Conservation (phyloP, 2,329 filamentous ascomycete species). For the Zymoseptoria brevis region DNA sequence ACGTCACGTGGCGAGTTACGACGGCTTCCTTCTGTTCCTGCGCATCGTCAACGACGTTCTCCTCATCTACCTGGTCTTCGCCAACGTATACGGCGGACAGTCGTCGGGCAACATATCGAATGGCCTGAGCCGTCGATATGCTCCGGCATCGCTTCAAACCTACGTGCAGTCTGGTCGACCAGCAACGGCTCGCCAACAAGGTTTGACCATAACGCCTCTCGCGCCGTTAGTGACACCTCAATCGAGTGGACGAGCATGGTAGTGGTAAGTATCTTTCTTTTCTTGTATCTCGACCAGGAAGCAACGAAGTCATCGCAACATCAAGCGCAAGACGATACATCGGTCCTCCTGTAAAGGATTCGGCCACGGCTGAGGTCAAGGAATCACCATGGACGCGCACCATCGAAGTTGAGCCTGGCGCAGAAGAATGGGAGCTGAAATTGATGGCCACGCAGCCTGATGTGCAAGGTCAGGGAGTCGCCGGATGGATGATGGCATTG, state of each 20-base stretch:
- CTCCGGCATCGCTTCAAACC: background rate
- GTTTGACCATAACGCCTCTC: background rate
- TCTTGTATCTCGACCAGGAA: constrained; percentile 1
- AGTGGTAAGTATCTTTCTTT: background rate
- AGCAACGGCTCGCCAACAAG: background rate
- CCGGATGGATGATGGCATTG: constrained; percentile 9
- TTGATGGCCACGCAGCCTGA: constrained; percentile 7
- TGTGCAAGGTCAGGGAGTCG: constrained; percentile 8
- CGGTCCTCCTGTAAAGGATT: constrained; percentile 3
- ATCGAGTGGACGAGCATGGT: background rate
- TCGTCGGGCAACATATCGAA: background rate
- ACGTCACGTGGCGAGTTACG: no score
- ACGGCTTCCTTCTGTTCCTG: background rate
- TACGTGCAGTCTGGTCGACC: background rate
- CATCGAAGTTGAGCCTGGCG: constrained; percentile 2
- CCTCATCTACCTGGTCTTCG: background rate
- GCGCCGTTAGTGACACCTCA: background rate
- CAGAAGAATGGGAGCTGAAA: constrained; percentile 14
- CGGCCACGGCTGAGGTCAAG: background rate
- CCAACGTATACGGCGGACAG: background rate
- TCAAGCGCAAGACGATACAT: constrained; percentile 9
- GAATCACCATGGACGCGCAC: constrained; percentile 8
- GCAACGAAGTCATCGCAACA: constrained; percentile 8
- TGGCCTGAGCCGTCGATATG: background rate
- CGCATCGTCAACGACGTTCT: background rate